Conservation (phyloP, 805 yeast species). For the Wickerhamomyces xylosicus region DNA sequence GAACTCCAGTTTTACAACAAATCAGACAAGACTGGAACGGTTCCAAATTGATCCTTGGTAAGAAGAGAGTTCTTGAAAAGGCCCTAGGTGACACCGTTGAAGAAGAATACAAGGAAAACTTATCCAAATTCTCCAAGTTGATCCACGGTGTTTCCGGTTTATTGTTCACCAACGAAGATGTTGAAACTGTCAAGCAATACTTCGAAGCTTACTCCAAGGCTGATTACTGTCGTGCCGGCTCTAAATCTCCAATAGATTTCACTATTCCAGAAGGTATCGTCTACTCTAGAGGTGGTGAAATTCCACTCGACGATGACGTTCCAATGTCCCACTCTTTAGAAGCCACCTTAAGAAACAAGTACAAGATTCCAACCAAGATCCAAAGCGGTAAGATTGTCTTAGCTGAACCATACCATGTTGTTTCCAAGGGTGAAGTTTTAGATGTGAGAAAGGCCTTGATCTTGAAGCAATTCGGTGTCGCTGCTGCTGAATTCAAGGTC, state of each 20-base stretch:
- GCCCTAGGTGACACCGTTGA: constrained; percentile 83
- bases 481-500: constrained; percentile 85
- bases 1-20: constrained; percentile 92
- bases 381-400: constrained; percentile 80
- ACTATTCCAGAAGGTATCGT: constrained; percentile 84
- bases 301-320: constrained; percentile 84
- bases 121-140: constrained; percentile 54
- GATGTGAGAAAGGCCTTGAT: constrained; percentile 89
- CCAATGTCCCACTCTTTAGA: constrained; percentile 96
- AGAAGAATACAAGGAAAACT: constrained; percentile 82
- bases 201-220: constrained; percentile 67
- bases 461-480: constrained; percentile 91
- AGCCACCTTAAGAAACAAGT: constrained; percentile 80
- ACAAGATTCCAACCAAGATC: constrained; percentile 85
- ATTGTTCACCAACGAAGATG: constrained; percentile 80
- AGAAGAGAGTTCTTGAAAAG: constrained; percentile 85
- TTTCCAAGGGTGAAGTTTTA: constrained; percentile 66
- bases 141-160: constrained; percentile 79
- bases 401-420: constrained; percentile 68
- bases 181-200: constrained; percentile 83
- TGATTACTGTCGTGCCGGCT: constrained; percentile 87
- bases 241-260: constrained; percentile 74
- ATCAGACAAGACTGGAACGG: constrained; percentile 91
- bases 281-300: constrained; percentile 92
- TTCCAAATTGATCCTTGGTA: constrained; percentile 81